Conservation (phyloP, 1,284 basidiomycete species). For the Microbotryum scabiosae region DNA sequence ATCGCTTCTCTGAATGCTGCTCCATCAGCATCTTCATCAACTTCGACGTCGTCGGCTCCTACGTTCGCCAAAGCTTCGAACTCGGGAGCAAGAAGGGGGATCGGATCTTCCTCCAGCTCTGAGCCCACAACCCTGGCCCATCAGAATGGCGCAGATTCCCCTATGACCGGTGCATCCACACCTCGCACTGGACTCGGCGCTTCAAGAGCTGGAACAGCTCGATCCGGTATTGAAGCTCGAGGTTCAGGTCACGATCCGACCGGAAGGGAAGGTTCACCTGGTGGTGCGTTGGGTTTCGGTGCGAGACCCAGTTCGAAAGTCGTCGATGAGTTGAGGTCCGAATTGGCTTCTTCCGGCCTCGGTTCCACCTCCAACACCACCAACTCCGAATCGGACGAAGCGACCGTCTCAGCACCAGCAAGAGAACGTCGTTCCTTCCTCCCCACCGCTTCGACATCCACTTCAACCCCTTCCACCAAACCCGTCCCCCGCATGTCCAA, state of each 20-base stretch:
- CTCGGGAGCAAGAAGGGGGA: neutral
- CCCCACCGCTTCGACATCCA: conserved; percentile 2
- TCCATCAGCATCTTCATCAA: neutral
- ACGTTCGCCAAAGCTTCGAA: conserved; percentile 7
- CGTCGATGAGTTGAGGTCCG: conserved; percentile 7
- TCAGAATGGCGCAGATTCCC: conserved; percentile 1
- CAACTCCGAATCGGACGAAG: neutral
- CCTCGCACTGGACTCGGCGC: conserved; percentile 1
- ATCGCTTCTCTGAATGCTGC: neutral
- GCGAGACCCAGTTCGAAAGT: neutral
- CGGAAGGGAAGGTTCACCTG: neutral
- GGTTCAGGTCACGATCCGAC: neutral
- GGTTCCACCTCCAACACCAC: neutral
- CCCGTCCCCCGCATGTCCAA: conserved; percentile 50
- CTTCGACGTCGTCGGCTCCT: neutral
- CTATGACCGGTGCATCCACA: conserved; percentile 5
- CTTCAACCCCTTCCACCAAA: neutral
- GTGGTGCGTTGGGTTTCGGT: conserved; percentile 3
- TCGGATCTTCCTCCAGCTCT: neutral
- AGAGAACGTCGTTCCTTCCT: conserved; percentile 27
- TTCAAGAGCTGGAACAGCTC: neutral
- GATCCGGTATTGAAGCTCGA: neutral
- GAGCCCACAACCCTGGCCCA: neutral
- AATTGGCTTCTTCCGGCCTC: neutral
- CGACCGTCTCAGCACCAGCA: neutral